Base-by-base conservation (phyloP, 495 filamentous ascomycete species). In the Jackrogersella multiformis region DNA sequence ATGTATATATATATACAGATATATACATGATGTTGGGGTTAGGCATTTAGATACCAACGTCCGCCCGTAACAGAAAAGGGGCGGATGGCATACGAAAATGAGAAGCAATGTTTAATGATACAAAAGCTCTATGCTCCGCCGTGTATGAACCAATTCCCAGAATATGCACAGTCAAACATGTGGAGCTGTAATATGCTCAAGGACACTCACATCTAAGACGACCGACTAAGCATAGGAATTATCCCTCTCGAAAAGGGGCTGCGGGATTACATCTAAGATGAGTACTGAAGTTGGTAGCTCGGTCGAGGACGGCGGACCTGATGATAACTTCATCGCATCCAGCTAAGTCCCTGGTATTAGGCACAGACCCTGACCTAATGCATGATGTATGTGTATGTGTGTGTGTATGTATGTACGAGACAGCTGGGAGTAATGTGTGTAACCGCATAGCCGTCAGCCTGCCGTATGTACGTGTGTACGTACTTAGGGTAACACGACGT, bases 11-110 rank as follows among this genome's bases (percentile, higher is more conserved):
- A 30, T 30, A 70, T 70, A 70, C 28, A 70, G 66, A 30, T 30
- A 30, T 30, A 70, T 70, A 70, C 28, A 65, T 56, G 51, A 61
- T 13, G 36, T 61, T 44, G 52, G 53, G 53, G 56, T 69, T 49
- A 68, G 59, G 69, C 69, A 72, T 68, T n/a, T 67, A 68, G 69
- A 72, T 74, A 74, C 72, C 66, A 73, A 64, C 68, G 58, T 71
- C 58, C 63, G 58, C 68, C 64, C 68, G 30, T 23, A 67, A 63
- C 62, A 68, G 60, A 57, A 62, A 64, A 61, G 58, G 63, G 71
- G 61, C 61, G 68, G 68, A 69, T 66, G 64, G 69, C 69, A 66
- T 64, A 72, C 62, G 68, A 74, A 74, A 69, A 72, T 58, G 64
- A 69, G 60, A 69, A 42, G 54, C 58, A 72, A 65, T 60, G 61